Base-by-base conservation (phyloP, 768 basidiomycete species). In the Sporobolomyces roseus region DNA sequence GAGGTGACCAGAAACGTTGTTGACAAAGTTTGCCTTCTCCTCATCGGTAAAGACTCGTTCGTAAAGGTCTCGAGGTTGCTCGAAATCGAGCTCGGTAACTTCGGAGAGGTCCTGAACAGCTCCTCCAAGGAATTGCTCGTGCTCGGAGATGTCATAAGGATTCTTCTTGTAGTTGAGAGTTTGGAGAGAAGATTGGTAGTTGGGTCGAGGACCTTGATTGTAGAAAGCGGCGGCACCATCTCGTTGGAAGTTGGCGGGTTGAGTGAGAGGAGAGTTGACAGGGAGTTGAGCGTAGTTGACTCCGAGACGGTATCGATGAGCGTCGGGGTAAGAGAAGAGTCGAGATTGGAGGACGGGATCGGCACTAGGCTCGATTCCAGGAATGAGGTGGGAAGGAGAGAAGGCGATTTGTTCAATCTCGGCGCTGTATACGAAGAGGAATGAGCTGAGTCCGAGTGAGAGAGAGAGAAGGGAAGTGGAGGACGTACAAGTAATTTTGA, bases 301-400 rank as follows among this genome's bases (percentile, higher is more conserved):
- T 3, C 80, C 80, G 68, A 82, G 77, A 35, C 81, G 73, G 73
- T 80, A 77, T 17, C 76, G 75, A 59, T 70, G 68, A 7, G 66
- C 72, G 80, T 83, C 83, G 49, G 81, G 82, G 83, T 98, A 98
- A 6, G 91, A 90, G 86, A 96, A 97, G 54, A 96, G 84, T 62
- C 93, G 90, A 27, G 89, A 88, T 78, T 97, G 93, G 72, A 97
- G 83, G 74, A 97, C 90, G 29, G 93, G 93, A 80, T 98, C 93
- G 29, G 87, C 85, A 6, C 89, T 88, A 46, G 91, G 84, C 81
- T 96, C 93, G 73, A 93, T 85, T 79, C 92, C 93, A 2, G n/a
- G n/a, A n/a, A n/a, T n/a, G n/a, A n/a, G n/a, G 79, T 97, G 93
- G 0, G 90, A 88, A 0, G 93, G 93, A 25, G 91, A 85, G 83